Evolutionary conservation across 345 rosid species (phyloP).

Genomic region (Rubroshorea leprosula): DNA sequence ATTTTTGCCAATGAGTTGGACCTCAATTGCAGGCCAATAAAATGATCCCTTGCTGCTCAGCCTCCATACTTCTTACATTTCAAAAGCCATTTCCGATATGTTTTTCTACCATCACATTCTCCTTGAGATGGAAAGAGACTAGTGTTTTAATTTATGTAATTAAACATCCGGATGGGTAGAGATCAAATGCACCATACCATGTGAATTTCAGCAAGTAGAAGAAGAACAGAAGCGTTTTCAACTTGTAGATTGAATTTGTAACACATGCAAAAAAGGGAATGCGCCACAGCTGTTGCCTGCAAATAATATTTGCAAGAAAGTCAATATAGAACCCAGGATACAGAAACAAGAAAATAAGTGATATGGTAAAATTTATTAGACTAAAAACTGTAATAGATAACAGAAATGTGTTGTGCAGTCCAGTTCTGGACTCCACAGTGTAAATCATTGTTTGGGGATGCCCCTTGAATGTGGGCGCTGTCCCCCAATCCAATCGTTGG

Average conservation of each 20-base stretch:
- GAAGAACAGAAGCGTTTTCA: constrained; percentile 84
- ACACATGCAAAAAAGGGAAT: constrained; percentile 81
- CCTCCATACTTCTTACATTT: no score
- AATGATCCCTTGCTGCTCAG: no score
- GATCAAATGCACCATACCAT: constrained; percentile 43
- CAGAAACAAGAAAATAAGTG: neutral
- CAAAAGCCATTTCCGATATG: no score
- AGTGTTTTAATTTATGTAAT: neutral
- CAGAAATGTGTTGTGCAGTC: no score
- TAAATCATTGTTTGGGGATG: no score
- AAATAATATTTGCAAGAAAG: constrained; percentile 23
- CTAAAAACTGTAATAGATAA: no score
- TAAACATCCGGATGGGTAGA: neutral
- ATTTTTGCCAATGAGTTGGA: no score
- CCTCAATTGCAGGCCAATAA: no score
- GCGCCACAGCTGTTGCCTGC: constrained; percentile 91
- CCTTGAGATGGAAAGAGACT: neutral
- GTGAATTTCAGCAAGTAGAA: constrained; percentile 94
- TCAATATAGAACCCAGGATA: constrained; percentile 10
- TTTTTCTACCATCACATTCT: neutral
- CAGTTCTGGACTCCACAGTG: no score
- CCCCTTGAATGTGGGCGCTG: no score
- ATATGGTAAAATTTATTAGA: neutral
- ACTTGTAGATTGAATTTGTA: constrained; percentile 88
- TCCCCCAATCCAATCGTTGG: no score